These are phyloP conservation scores for Xanthoconium stramineum DNA, from an alignment of 768 basidiomycete species.

Conservation along the genomic window DNA sequence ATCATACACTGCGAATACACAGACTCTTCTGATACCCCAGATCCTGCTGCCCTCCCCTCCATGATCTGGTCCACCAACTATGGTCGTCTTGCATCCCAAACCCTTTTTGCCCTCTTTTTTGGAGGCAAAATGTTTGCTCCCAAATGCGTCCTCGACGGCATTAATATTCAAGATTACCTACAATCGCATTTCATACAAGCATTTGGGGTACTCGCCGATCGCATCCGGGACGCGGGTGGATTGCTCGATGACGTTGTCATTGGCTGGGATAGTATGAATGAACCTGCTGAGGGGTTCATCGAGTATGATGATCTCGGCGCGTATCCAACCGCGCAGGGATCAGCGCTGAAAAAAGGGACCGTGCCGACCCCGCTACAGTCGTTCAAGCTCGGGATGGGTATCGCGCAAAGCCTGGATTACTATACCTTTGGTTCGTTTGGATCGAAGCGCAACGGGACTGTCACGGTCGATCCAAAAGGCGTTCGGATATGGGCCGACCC, in stretches of 20 bases:
- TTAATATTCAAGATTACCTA: slow-evolving; percentile 88
- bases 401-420: slow-evolving; percentile 74
- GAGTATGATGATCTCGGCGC: slow-evolving; percentile 64
- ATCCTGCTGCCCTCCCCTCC: slow-evolving; percentile 75
- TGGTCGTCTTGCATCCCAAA: slow-evolving; percentile 81
- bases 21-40: slow-evolving; percentile 43
- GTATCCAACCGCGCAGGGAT: slow-evolving; percentile 65
- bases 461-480: slow-evolving; percentile 85
- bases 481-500: slow-evolving; percentile 73
- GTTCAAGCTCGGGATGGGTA: slow-evolving; percentile 85
- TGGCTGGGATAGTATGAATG: slow-evolving; percentile 97
- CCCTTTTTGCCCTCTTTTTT: slow-evolving; percentile 93
- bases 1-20: slow-evolving; percentile 91
- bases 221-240: slow-evolving; percentile 69
- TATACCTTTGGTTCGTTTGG: slow-evolving; percentile 82
- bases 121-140: slow-evolving; percentile 89
- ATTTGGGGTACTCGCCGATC: slow-evolving; percentile 70
- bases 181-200: slow-evolving; percentile 76
- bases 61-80: slow-evolving; percentile 99
- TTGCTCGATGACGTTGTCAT: slow-evolving; percentile 85
- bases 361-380: slow-evolving; percentile 83
- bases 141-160: slow-evolving; percentile 83
- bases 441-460: slow-evolving; percentile 65
- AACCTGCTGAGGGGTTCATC: slow-evolving; percentile 80
- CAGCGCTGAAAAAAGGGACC: slow-evolving; percentile 81